phyloP scores from a whole-genome alignment of 2,329 filamentous ascomycete genomes.

The Purpureocillium lavendulum region DNA sequence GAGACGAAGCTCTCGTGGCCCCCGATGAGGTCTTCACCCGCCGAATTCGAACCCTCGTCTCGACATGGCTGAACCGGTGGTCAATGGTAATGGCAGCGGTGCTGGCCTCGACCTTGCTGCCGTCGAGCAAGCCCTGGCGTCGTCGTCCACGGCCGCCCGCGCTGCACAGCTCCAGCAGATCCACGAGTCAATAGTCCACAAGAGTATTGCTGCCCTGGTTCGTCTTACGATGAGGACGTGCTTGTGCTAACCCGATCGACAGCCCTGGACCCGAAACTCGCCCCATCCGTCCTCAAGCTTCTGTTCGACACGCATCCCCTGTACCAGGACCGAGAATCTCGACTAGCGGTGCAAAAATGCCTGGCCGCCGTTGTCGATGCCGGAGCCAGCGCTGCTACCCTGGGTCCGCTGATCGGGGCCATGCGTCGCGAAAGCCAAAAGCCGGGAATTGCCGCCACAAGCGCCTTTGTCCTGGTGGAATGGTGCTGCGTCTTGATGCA shows the following conservation, averaged over 20 bases:
- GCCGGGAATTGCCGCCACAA: conserved; percentile 65
- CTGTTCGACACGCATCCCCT: conserved; percentile 83
- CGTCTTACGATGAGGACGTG: conserved; percentile 2
- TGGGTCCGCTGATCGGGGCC: conserved; percentile 57
- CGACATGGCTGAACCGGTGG: conserved; percentile 26
- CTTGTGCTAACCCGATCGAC: conserved; percentile 11
- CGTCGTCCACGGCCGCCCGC: conserved; percentile 52
- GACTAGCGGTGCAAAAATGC: conserved; percentile 75
- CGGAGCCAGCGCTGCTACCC: conserved; percentile 41
- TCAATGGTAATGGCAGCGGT: conserved; percentile 33
- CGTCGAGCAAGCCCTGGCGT: conserved; percentile 43
- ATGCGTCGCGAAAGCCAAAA: conserved; percentile 70
- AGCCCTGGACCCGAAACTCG: conserved; percentile 40
- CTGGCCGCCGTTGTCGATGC: conserved; percentile 58
- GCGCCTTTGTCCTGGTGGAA: conserved; percentile 81
- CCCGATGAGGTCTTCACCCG: conserved; percentile 23
- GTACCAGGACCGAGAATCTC: conserved; percentile 79
- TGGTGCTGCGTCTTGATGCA: conserved; percentile 81
- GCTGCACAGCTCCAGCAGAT: conserved; percentile 46
- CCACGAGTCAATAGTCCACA: conserved; percentile 46
- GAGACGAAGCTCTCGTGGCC: conserved; percentile 13
- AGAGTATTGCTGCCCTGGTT: conserved; percentile 34
- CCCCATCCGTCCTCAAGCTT: conserved; percentile 54
- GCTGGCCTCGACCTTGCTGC: conserved; percentile 39
- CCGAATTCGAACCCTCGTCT: conserved; percentile 10